phyloP scores from a whole-genome alignment of 2,329 filamentous ascomycete species.

The Trichoderma simmonsii region DNA sequence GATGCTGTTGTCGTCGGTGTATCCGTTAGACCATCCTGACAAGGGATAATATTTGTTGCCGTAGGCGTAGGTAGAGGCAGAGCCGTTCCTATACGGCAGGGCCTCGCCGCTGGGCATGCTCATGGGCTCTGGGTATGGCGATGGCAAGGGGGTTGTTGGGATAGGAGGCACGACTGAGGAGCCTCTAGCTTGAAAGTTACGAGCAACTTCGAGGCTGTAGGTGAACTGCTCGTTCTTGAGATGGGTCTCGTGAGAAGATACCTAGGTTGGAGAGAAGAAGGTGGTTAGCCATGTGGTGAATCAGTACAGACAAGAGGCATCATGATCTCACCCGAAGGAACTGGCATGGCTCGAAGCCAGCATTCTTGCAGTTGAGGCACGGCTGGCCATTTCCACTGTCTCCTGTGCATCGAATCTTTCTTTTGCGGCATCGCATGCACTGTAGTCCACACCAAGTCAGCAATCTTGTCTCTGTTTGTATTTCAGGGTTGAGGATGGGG shows the following conservation, averaged over 20 bases:
- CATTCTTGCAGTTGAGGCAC: slow-evolving; percentile 79
- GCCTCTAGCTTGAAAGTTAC: slow-evolving; percentile 31
- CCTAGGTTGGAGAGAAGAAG: slow-evolving; percentile 23
- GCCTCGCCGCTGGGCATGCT: slow-evolving; percentile 22
- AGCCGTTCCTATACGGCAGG: slow-evolving; percentile 23
- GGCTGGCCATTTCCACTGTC: slow-evolving; percentile 71
- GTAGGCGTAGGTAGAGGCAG: slow-evolving; percentile 27
- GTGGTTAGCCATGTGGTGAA: slow-evolving; percentile 1
- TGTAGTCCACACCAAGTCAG: slow-evolving; percentile 36
- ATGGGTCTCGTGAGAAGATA: slow-evolving; percentile 33
- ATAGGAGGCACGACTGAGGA: slow-evolving; percentile 17
- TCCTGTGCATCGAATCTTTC: slow-evolving; percentile 93
- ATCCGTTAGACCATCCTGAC: slow-evolving; percentile 26
- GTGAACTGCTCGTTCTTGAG: slow-evolving; percentile 27
- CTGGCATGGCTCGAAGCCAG: slow-evolving; percentile 67
- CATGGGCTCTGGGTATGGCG: slow-evolving; percentile 23
- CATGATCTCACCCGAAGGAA: slow-evolving; percentile 68
- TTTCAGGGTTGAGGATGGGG: neutral
- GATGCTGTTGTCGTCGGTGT: slow-evolving; percentile 28
- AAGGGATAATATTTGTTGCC: slow-evolving; percentile 28
- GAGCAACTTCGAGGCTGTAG: slow-evolving; percentile 33
- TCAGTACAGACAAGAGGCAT: neutral
- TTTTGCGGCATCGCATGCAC: slow-evolving; percentile 86
- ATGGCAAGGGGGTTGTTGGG: slow-evolving; percentile 12
- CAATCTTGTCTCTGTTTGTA: neutral